Percentiles rank a stretch among this genome's conserved stretches.
Conservation (phyloP, 371 early-diverging fungal genomes). For the Batkoa obscura region DNA sequence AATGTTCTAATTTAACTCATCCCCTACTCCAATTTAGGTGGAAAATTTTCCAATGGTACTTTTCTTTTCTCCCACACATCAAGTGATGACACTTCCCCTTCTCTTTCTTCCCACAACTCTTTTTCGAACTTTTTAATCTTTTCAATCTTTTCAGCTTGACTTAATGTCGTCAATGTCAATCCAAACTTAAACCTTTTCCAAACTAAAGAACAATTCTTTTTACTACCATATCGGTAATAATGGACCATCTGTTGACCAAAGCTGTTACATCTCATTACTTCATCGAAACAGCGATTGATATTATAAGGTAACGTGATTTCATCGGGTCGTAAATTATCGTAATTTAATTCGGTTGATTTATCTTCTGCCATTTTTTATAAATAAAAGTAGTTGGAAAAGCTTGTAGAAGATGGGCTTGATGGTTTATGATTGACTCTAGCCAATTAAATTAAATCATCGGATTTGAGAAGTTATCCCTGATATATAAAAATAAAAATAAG, state of each 20-base stretch:
- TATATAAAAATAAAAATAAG: too few relatives aligned
- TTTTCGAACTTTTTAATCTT: not conserved
- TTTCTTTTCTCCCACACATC: not conserved
- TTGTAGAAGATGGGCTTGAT: too few relatives aligned
- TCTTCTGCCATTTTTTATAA: too few relatives aligned
- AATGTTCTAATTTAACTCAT: too few relatives aligned
- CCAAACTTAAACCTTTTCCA: conserved; percentile 1
- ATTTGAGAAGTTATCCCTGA: too few relatives aligned
- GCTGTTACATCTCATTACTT: not conserved
- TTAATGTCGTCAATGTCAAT: not conserved
- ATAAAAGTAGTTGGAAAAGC: too few relatives aligned
- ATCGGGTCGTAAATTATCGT: not conserved
- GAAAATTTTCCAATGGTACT: not conserved
- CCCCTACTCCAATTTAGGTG: too few relatives aligned
- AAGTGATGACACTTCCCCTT: not conserved
- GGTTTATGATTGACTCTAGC: too few relatives aligned
- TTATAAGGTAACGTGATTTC: not conserved
- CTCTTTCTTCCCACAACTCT: not conserved
- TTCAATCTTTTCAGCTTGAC: not conserved
- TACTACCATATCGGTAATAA: not conserved
- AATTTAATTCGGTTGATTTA: too few relatives aligned
- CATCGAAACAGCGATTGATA: not conserved
- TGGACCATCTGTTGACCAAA: not conserved
- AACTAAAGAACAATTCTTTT: not conserved
- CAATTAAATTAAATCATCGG: too few relatives aligned